phyloP scores from a whole-genome alignment of 139 green algal species.

The Spirogloea muscicola region DNA sequence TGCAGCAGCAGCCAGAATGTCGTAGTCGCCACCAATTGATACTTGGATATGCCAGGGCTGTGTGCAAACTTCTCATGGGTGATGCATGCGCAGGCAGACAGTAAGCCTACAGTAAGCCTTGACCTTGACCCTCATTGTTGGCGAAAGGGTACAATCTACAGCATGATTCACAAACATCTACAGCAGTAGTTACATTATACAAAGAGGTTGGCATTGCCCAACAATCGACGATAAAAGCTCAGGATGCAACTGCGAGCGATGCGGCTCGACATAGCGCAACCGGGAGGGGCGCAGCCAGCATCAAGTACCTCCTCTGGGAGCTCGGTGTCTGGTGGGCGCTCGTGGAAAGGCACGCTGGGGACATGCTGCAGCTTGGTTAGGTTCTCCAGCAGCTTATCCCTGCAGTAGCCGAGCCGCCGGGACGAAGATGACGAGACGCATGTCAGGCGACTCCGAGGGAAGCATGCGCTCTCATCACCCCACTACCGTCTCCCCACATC shows the following conservation, averaged over 20 bases:
- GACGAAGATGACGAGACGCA: too few relatives aligned
- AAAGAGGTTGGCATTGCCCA: too few relatives aligned
- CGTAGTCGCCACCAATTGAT: neutral
- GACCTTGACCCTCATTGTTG: too few relatives aligned
- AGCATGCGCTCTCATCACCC: too few relatives aligned
- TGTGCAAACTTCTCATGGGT: too few relatives aligned
- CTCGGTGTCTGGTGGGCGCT: slow-evolving; percentile 29
- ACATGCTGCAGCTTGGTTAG: slow-evolving; percentile 43
- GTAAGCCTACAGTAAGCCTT: too few relatives aligned
- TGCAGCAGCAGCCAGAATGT: neutral
- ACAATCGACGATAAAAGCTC: too few relatives aligned
- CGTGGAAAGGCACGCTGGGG: slow-evolving; percentile 44
- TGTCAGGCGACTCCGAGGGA: too few relatives aligned
- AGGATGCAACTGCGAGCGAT: neutral
- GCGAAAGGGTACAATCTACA: neutral
- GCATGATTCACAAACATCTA: neutral
- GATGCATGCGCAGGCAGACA: too few relatives aligned
- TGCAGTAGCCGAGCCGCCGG: slow-evolving; percentile 13
- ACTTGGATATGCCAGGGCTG: neutral
- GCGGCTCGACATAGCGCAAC: neutral
- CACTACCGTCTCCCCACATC: neutral
- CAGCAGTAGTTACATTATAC: neutral
- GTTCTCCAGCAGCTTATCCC: slow-evolving; percentile 47
- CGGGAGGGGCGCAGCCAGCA: neutral
- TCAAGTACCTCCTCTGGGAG: slow-evolving; percentile 40